Evolutionary conservation across 257 asterid genomes (phyloP).

Genomic region (Coffea canephora): DNA sequence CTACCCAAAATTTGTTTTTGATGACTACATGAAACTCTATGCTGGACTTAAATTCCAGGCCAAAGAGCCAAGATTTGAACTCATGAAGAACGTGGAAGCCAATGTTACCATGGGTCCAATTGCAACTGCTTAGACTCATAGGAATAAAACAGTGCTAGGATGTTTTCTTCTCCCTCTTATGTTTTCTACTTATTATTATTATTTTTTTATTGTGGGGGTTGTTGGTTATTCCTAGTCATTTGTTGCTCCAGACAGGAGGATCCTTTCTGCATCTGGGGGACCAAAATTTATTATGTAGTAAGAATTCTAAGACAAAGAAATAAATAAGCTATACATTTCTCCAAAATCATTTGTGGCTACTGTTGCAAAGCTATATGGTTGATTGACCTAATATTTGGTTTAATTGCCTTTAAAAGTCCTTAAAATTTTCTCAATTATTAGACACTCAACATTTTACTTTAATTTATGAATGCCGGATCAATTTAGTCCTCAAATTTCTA

Average conservation of each 20-base stretch:
- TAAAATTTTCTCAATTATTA: too few species aligned
- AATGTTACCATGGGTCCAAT: conserved; percentile 6
- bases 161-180: not conserved
- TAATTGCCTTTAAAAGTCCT: too few species aligned
- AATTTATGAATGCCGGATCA: too few species aligned
- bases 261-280: not conserved
- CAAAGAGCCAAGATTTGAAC: conserved; percentile 34
- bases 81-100: conserved; percentile 22
- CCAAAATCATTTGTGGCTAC: too few species aligned
- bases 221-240: not conserved
- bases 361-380: conserved; percentile 61
- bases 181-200: not conserved
- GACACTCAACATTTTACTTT: too few species aligned
- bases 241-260: not conserved
- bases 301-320: not conserved
- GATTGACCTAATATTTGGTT: conserved; percentile 17
- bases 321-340: not conserved
- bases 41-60: conserved; percentile 27
- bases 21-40: conserved; percentile 30
- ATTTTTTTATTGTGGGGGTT: not conserved
- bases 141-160: not conserved
- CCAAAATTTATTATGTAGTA: not conserved
- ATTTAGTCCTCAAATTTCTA: too few species aligned
- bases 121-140: conserved; percentile 13
- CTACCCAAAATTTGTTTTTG: conserved; percentile 27